Evolutionary conservation across 116 monocot species (phyloP), one percentile per base, ranked within the genome.

Genomic region (Phalaenopsis hybrid): DNA sequence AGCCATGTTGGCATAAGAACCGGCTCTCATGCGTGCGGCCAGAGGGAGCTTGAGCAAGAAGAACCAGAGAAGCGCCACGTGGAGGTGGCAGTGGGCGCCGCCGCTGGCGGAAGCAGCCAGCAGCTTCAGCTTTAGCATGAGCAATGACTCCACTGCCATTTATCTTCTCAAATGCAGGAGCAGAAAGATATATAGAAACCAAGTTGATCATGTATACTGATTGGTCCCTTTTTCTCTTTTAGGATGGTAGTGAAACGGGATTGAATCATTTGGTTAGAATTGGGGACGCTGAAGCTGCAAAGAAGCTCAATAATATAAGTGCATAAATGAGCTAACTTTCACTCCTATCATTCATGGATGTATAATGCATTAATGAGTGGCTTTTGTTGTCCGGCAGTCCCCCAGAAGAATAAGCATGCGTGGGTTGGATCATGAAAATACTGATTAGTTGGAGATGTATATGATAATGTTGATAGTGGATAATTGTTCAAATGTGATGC

Each of bases 21-120:
- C 65, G 1, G 77, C 77, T n/a, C 74, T 44, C 57, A 83, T 83
- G 68, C 73, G 74, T 12, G 74, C 43, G 8, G 77, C 57, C 9
- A 83, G 44, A 0, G 86, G 86, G 7, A 86, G 69, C 83, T 83
- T 83, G 5, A 86, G 86, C 77, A 86, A 12, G 81, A 86, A 86
- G 83, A 86, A 78, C 83, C 80, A 83, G 17, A 86, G 80, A 1
- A 86, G 80, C 0, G 83, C 83, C 0, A 80, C 65, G 48, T 83
- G 86, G 70, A 86, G 76, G 48, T 80, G 69, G 80, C 80, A 83
- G 80, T 86, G 83, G 17, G 52, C n/a, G 49, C 79, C 79, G 7
- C 80, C 82, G 5, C 79, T 28, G 28, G 28, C 79, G 44, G 80
- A 75, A 15, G 78, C 48, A 10, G 83, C 83, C 1, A 86, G 69